Base-by-base conservation (phyloP, 2,329 filamentous ascomycete species). In the Xylaria sp. region DNA sequence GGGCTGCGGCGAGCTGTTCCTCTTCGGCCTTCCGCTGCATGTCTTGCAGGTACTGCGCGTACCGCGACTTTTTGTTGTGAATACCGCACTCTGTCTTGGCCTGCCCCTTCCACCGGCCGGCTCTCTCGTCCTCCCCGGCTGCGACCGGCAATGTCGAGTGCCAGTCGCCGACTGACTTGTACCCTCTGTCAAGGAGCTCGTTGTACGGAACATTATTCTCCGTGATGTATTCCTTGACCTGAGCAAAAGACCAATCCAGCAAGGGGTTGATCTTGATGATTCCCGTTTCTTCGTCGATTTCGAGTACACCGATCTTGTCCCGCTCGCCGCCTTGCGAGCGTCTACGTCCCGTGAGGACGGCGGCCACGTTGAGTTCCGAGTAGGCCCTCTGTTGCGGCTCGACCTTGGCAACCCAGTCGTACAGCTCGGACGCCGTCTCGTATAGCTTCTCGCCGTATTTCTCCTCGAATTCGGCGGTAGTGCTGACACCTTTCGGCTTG, bases 101-200 rank as follows among this genome's bases (percentile, higher is more conserved):
- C 74, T 92, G 89, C 58, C 94, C 94, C 83, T 96, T 97, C 94
- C 94, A 99, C 64, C 94, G 88, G 54, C 94, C 94, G 7, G 94
- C 89, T 47, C 94, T 88, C 84, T 99, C 94, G 68, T 97, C 94
- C 76, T 99, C 94, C 62, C 90, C 90, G 54, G 93, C 91, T 60
- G 82, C 86, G 57, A 97, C 92, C 11, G 94, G 92, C 64, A 86
- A 88, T 3, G 94, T 99, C 46, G 92, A 96, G 81, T 99, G 94
- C 91, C 92, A 97, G 80, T 99, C 94, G 58, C 94, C 94, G 59
- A 99, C 83, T 62, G 91, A 96, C 83, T 97, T 97, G 83, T 99
- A 99, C n/a, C 94, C 94, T 55, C 80, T 82, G 76, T 97, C 91
- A 43, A 99, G 83, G 24, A 99, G 84, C 58, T 83, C 86, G 72